A percentile compares a stretch with the other conserved stretches of the same genome.
phyloP scores from a whole-genome alignment of 140 eudicot genomes.

The Erigeron philadelphicus region DNA sequence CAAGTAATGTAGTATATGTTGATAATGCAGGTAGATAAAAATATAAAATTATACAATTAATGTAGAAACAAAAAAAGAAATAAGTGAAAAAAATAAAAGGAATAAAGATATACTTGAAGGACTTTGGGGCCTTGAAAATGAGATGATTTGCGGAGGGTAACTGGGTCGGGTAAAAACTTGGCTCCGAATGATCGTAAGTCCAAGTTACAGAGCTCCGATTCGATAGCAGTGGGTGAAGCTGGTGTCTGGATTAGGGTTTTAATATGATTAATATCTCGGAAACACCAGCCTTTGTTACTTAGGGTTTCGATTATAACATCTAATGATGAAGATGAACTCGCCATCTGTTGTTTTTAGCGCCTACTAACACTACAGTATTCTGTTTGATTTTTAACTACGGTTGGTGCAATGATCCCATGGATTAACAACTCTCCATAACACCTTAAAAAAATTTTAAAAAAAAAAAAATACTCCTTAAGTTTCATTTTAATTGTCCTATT shows the following conservation, averaged over 20 bases:
- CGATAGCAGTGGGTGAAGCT: slow-evolving; percentile 33
- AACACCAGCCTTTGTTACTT: slow-evolving; percentile 61
- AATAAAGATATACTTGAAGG: slow-evolving; percentile 49
- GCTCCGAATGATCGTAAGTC: slow-evolving; percentile 71
- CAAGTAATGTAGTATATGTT: too few relatives aligned
- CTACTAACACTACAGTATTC: too few relatives aligned
- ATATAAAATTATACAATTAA: too few relatives aligned
- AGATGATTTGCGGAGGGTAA: slow-evolving; percentile 55
- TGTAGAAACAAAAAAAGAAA: neutral
- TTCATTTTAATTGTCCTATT: too few relatives aligned
- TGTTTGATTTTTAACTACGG: neutral
- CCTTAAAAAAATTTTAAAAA: too few relatives aligned
- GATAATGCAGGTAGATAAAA: neutral
- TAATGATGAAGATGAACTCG: slow-evolving; percentile 32
- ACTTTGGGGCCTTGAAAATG: slow-evolving; percentile 64
- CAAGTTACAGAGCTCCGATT: slow-evolving; percentile 60
- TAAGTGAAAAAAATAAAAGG: neutral
- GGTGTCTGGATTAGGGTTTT: slow-evolving; percentile 40
- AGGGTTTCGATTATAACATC: slow-evolving; percentile 41
- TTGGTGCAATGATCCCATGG: too few relatives aligned
- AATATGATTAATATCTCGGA: slow-evolving; percentile 41
- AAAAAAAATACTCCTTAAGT: too few relatives aligned
- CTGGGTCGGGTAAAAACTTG: slow-evolving; percentile 57
- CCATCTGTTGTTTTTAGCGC: slow-evolving; percentile 34
- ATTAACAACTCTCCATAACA: too few relatives aligned